phyloP scores from a whole-genome alignment of 176 grass and related monocot genomes.

The Lolium perenne region DNA sequence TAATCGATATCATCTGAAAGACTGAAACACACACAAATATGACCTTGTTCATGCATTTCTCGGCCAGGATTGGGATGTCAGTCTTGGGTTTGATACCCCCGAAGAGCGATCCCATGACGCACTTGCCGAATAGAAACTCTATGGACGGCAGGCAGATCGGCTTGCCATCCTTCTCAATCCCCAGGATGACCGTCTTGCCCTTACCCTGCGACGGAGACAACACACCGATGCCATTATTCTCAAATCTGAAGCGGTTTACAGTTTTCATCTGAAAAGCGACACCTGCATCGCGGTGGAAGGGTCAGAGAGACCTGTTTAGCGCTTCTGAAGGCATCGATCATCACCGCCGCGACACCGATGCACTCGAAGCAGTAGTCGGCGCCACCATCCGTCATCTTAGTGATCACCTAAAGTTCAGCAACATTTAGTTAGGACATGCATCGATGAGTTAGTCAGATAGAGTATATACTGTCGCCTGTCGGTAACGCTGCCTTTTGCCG shows the following conservation, averaged over 20 bases:
- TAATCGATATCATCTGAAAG: background rate
- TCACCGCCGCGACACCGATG: conserved; percentile 62
- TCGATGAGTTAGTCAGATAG: background rate
- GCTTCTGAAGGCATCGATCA: conserved; percentile 66
- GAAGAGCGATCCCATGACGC: conserved; percentile 59
- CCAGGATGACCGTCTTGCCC: conserved; percentile 78
- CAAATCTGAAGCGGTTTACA: background rate
- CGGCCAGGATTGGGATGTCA: conserved; percentile 71
- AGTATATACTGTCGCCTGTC: too few relatives aligned
- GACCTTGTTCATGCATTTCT: conserved; percentile 74
- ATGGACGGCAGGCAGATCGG: conserved; percentile 44
- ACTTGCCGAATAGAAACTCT: conserved; percentile 62
- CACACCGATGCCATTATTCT: background rate
- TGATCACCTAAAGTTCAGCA: conserved; percentile 52
- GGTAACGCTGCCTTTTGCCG: too few relatives aligned
- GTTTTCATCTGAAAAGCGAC: background rate
- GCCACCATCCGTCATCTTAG: conserved; percentile 62
- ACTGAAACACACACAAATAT: background rate
- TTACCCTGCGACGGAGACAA: conserved; percentile 45
- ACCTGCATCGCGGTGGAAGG: background rate
- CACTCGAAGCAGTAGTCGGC: conserved; percentile 83
- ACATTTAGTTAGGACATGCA: background rate
- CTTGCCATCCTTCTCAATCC: conserved; percentile 35
- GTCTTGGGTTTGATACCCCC: conserved; percentile 79
- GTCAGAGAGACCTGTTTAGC: conserved; percentile 44